Evolutionary conservation across 2,329 filamentous ascomycete genomes (phyloP).

Genomic region (Ophiostoma triangulosporum): DNA sequence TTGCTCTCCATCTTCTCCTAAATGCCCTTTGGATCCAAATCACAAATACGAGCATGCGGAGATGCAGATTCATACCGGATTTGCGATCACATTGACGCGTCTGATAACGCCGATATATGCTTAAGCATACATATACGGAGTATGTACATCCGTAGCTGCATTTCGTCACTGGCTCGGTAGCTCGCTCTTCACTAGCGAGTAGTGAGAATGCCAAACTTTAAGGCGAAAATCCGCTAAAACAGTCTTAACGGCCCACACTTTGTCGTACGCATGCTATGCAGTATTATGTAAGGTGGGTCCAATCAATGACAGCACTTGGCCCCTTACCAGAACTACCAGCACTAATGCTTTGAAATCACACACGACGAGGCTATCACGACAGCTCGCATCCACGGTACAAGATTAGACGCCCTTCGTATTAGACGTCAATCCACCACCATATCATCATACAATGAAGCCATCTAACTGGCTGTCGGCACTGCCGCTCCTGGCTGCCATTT

Average conservation of each 20-base stretch:
- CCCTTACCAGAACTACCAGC: no score
- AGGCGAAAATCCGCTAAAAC: not conserved
- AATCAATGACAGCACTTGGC: no score
- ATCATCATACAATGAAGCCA: conserved; percentile 34
- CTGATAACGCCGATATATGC: no score
- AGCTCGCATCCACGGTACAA: not conserved
- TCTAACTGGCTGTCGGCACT: conserved; percentile 25
- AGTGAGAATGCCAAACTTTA: not conserved
- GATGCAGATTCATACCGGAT: no score
- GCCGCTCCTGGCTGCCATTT: conserved; percentile 31
- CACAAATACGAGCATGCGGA: not conserved
- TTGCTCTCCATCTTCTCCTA: no score
- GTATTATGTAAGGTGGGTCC: no score
- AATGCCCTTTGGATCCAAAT: not conserved
- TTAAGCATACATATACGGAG: not conserved
- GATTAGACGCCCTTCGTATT: not conserved
- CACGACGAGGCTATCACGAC: not conserved
- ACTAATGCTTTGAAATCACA: not conserved
- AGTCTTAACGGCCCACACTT: no score
- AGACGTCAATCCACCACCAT: not conserved
- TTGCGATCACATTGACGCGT: no score
- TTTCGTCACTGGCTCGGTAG: not conserved
- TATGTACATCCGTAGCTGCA: no score
- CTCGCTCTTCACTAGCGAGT: not conserved
- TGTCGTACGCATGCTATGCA: no score